Evolutionary conservation across 1,284 basidiomycete species (phyloP).

Genomic region (Sporisorium exsertum): DNA sequence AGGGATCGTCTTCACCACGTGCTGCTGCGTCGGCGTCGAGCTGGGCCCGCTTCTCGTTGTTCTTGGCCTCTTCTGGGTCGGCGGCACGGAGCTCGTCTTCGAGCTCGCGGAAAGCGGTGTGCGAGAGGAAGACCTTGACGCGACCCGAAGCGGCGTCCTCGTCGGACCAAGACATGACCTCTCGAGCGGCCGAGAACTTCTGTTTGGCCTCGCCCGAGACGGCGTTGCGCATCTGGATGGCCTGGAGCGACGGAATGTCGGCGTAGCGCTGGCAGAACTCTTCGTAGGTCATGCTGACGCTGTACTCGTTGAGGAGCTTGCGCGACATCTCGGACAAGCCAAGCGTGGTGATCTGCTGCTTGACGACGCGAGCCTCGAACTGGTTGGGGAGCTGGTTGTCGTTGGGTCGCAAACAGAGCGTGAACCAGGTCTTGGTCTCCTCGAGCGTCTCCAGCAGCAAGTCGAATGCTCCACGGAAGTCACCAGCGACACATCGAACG

Average conservation of each 20-base stretch:
- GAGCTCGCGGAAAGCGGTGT: constrained; percentile 85
- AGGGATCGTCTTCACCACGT: constrained; percentile 71
- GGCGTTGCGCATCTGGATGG: constrained; percentile 72
- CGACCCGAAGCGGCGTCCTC: constrained; percentile 82
- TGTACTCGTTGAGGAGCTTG: constrained; percentile 64
- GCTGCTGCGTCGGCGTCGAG: constrained; percentile 77
- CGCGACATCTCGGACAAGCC: constrained; percentile 80
- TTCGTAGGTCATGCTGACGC: constrained; percentile 82
- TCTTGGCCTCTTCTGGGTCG: constrained; percentile 75
- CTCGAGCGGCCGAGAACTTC: constrained; percentile 72
- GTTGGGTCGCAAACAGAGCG: constrained; percentile 93
- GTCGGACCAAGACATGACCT: constrained; percentile 77
- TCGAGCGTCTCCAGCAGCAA: constrained; percentile 88
- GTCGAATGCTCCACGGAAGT: constrained; percentile 85
- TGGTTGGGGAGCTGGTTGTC: constrained; percentile 94
- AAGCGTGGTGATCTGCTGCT: constrained; percentile 86
- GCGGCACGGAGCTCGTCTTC: constrained; percentile 84
- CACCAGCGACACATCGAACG: constrained; percentile 80
- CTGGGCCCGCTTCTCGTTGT: constrained; percentile 73
- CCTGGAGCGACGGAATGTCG: constrained; percentile 52
- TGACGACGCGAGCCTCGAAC: constrained; percentile 88
- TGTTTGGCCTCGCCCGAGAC: constrained; percentile 70
- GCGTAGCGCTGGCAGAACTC: constrained; percentile 83
- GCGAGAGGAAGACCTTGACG: constrained; percentile 86
- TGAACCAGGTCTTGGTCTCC: constrained; percentile 90